phyloP scores from a whole-genome alignment of 345 rosid genomes.

The Mercurialis annua region DNA sequence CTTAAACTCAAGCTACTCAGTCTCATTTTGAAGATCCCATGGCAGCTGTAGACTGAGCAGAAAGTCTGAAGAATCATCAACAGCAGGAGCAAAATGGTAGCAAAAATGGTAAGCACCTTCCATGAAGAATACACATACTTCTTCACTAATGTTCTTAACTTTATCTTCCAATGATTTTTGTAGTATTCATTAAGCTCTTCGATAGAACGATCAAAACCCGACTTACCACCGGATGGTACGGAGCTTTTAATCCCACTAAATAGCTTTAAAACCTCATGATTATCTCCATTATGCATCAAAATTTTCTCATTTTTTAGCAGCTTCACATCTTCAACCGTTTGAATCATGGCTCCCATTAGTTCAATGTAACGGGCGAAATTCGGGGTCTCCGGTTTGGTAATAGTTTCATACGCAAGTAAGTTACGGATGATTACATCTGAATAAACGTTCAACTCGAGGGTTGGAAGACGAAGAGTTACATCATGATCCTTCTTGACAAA shows the following conservation, averaged over 20 bases:
- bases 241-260: not conserved
- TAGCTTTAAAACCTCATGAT: not conserved
- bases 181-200: not conserved
- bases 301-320: not conserved
- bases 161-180: not conserved
- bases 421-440: constrained; percentile 1
- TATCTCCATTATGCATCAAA: not conserved
- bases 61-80: not conserved
- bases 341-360: constrained; percentile 4
- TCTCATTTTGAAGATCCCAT: not conserved
- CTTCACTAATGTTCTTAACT: not conserved
- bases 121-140: constrained; percentile 3
- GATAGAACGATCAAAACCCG: not conserved
- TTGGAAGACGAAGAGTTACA: not conserved
- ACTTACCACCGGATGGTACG: not conserved
- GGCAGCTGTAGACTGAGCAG: not conserved
- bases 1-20: not conserved
- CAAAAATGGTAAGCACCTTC: not conserved
- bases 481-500: not conserved
- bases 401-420: constrained; percentile 5
- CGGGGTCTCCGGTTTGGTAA: not conserved
- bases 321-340: not conserved
- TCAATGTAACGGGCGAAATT: not conserved
- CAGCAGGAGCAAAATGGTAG: not conserved
- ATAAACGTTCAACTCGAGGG: not conserved